phyloP scores from a whole-genome alignment of 805 yeast species.

The Phaffomyces thermotolerans region DNA sequence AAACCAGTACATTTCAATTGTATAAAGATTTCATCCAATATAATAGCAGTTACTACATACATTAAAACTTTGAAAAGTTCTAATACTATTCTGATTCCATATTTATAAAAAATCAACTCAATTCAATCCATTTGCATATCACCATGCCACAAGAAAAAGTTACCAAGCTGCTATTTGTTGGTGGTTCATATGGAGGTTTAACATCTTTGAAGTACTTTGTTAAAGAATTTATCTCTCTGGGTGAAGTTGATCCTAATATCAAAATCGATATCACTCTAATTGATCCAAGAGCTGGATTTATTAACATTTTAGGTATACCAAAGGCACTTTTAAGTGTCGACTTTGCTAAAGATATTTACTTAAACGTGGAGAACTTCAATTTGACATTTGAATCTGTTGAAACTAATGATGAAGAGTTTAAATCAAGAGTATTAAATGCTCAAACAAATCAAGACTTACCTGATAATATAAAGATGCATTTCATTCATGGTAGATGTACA shows the following conservation, averaged over 20 bases:
- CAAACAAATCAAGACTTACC: conserved; percentile 8
- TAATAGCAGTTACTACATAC: too few species aligned
- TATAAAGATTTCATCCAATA: too few species aligned
- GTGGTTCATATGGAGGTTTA: conserved; percentile 33
- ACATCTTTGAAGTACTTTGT: conserved; percentile 24
- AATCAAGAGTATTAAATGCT: conserved; percentile 5
- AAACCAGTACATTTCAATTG: too few species aligned
- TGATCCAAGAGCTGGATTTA: conserved; percentile 35
- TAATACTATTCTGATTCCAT: too few species aligned
- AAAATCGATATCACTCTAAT: conserved; percentile 26
- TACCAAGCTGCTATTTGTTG: conserved; percentile 17
- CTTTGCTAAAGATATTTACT: conserved; percentile 30
- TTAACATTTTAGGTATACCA: conserved; percentile 35
- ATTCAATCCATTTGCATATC: neutral
- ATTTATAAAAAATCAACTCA: neutral
- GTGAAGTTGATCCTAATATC: neutral
- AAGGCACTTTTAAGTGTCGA: conserved; percentile 29
- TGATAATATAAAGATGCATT: conserved; percentile 12
- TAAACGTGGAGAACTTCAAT: conserved; percentile 23
- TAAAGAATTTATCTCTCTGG: conserved; percentile 8
- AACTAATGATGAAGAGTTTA: conserved; percentile 27
- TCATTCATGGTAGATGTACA: conserved; percentile 20
- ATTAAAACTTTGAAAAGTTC: too few species aligned
- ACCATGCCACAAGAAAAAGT: neutral
- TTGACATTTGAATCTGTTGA: conserved; percentile 27